phyloP scores from a whole-genome alignment of 805 yeast species.

The Candida insectorum region DNA sequence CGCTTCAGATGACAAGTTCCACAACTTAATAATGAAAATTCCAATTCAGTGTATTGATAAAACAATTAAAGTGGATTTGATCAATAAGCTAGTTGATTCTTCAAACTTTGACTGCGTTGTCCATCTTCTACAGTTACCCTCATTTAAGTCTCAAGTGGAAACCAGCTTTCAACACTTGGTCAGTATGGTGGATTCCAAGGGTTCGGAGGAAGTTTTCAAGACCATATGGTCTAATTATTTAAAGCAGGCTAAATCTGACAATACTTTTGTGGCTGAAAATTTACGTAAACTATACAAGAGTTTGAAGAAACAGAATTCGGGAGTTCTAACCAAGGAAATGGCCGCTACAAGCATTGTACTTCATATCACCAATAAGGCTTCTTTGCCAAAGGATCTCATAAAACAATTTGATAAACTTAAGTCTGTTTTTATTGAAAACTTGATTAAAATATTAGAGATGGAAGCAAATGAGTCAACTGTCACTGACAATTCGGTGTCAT shows the following conservation, averaged over 20 bases:
- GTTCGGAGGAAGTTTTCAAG: constrained; percentile 23
- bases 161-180: constrained; percentile 24
- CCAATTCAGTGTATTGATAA: constrained; percentile 50
- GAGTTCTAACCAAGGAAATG: neutral
- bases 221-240: constrained; percentile 39
- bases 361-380: neutral
- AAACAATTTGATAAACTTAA: neutral
- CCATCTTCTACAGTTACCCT: constrained; percentile 43
- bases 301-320: neutral
- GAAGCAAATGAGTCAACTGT: neutral
- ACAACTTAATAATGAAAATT: no score
- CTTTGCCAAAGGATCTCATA: neutral
- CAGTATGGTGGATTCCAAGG: neutral
- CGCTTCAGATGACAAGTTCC: neutral
- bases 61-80: constrained; percentile 14
- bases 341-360: constrained; percentile 2
- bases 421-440: neutral
- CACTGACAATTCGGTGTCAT: no score
- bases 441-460: neutral
- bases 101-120: neutral
- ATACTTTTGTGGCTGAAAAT: neutral
- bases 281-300: neutral
- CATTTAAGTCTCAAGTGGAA: constrained; percentile 54
- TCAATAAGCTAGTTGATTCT: constrained; percentile 9
- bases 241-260: constrained; percentile 7